These are phyloP conservation scores for Xylariaceae sp. DNA, from an alignment of 2,329 filamentous ascomycete genomes.

Conservation along the genomic window DNA sequence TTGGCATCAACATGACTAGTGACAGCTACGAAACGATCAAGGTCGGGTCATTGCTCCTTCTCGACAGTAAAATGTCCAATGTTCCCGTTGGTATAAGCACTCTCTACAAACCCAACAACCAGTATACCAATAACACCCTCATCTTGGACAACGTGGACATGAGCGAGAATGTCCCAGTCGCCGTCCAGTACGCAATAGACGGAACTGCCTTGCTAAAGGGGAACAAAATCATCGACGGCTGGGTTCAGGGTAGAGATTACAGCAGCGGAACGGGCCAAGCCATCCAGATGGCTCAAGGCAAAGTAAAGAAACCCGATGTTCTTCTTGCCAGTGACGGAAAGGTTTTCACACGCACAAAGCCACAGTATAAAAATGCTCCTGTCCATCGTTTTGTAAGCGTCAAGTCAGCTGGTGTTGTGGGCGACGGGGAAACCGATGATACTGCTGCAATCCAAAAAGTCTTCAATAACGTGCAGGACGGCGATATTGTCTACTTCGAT, in stretches of 20 bases:
- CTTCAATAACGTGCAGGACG: constrained; percentile 61
- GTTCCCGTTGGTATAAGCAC: constrained; percentile 74
- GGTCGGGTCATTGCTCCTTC: constrained; percentile 78
- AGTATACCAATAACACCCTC: constrained; percentile 72
- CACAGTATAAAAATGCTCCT: constrained; percentile 71
- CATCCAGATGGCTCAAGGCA: constrained; percentile 56
- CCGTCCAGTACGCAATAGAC: constrained; percentile 58
- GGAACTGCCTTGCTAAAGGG: constrained; percentile 61
- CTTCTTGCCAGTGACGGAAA: constrained; percentile 61
- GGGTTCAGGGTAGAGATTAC: constrained; percentile 77
- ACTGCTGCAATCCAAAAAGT: constrained; percentile 77
- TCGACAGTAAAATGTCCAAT: constrained; percentile 75
- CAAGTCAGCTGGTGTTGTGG: constrained; percentile 76
- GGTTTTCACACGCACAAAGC: constrained; percentile 80
- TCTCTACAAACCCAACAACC: constrained; percentile 60
- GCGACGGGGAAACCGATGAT: constrained; percentile 84
- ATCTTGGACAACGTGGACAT: constrained; percentile 91
- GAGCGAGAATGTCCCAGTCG: constrained; percentile 58
- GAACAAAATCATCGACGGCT: constrained; percentile 64
- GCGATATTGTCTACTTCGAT: constrained; percentile 69
- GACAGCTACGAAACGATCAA: constrained; percentile 59
- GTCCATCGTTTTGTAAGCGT: constrained; percentile 74
- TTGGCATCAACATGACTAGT: constrained; percentile 75
- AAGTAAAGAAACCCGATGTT: constrained; percentile 58
- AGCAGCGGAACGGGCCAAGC: constrained; percentile 44